Conservation (phyloP, 2,329 filamentous ascomycete species). For the Rosellinia necatrix region DNA sequence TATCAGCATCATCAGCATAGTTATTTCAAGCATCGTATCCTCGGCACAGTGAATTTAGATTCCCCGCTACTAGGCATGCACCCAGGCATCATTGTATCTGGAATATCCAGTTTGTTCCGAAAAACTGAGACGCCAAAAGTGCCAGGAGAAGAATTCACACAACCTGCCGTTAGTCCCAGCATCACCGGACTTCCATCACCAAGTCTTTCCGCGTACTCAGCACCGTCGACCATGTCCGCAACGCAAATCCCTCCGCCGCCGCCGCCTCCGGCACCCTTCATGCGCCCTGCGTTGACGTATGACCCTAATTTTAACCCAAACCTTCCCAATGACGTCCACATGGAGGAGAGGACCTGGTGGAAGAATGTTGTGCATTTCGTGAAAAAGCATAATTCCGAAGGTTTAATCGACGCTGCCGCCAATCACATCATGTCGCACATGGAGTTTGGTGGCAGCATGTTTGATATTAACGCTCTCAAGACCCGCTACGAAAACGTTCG, state of each 20-base stretch:
- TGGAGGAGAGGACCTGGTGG: constrained; percentile 72
- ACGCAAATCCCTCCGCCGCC: constrained; percentile 24
- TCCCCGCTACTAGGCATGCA: constrained; percentile 88
- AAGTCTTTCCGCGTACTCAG: constrained; percentile 32
- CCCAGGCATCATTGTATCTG: constrained; percentile 82
- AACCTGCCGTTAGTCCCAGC: constrained; percentile 23
- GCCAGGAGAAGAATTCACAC: constrained; percentile 28
- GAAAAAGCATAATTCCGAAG: constrained; percentile 75
- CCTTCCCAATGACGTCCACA: constrained; percentile 74
- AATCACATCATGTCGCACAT: constrained; percentile 78
- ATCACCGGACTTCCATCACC: constrained; percentile 30
- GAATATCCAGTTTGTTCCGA: constrained; percentile 77
- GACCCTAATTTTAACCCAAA: constrained; percentile 76
- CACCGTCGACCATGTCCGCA: constrained; percentile 30
- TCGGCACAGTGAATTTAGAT: constrained; percentile 83
- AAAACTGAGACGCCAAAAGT: constrained; percentile 42
- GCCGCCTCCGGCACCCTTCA: constrained; percentile 18
- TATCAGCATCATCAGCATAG: constrained; percentile 34
- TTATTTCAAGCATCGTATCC: constrained; percentile 71
- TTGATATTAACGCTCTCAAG: constrained; percentile 74
- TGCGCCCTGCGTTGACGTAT: constrained; percentile 33
- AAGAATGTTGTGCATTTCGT: constrained; percentile 74
- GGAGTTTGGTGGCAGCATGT: constrained; percentile 81
- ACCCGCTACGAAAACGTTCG: constrained; percentile 71
- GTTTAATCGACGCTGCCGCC: constrained; percentile 70